Evolutionary conservation across 176 grass and related monocot species (phyloP).

Genomic region (Bromus sterilis): DNA sequence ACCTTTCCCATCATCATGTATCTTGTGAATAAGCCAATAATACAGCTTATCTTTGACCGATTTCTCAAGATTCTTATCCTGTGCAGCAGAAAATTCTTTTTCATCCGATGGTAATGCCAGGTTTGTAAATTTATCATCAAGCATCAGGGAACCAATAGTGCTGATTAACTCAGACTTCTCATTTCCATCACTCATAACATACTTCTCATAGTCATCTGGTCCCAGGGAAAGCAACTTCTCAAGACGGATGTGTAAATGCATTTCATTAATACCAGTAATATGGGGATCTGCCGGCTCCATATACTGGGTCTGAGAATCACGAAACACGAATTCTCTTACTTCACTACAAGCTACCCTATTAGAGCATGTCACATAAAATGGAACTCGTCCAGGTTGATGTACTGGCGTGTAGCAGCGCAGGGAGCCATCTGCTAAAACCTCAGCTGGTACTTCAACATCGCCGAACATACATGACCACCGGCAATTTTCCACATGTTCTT

Average conservation of each 20-base stretch:
- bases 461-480: conserved; percentile 99
- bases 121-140: conserved; percentile 52
- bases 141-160: conserved; percentile 79
- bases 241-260: conserved; percentile 82
- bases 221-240: conserved; percentile 78
- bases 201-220: conserved; percentile 44
- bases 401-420: conserved; percentile 70
- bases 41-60: conserved; percentile 76
- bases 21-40: conserved; percentile 82
- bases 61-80: conserved; percentile 66
- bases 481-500: conserved; percentile 74
- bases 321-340: conserved; percentile 91
- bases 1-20: conserved; percentile 82
- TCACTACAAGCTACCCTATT: conserved; percentile 94
- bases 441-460: conserved; percentile 74
- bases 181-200: conserved; percentile 33
- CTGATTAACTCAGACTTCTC: conserved; percentile 53
- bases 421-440: conserved; percentile 79
- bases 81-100: conserved; percentile 27
- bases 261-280: conserved; percentile 59
- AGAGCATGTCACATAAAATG: conserved; percentile 97
- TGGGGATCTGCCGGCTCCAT: conserved; percentile 54
- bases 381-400: conserved; percentile 69
- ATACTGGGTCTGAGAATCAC: conserved; percentile 35
- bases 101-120: conserved; percentile 20